A percentile compares a stretch with the other conserved stretches of the same genome.
Evolutionary conservation across 2,329 filamentous ascomycete genomes (phyloP).

Genomic region (Colletotrichum acutatum): DNA sequence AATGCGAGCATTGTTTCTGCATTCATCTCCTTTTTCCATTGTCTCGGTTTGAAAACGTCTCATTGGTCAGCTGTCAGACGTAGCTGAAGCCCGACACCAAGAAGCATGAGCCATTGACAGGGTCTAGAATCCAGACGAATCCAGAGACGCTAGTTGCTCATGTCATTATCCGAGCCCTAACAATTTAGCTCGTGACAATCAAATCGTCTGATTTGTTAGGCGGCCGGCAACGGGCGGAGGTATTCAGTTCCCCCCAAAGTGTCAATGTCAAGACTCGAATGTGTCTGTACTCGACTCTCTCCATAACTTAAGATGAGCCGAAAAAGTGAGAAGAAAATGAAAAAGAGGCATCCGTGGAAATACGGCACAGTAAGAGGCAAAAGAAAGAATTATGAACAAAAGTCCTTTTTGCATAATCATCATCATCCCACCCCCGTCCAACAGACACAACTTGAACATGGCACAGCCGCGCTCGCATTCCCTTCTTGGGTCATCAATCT

Average conservation of each 20-base stretch:
- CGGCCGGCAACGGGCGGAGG: background rate
- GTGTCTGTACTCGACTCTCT: no score
- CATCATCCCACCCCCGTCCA: background rate
- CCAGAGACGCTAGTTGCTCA: conserved; percentile 15
- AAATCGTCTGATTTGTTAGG: conserved; percentile 23
- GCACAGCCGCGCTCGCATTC: background rate
- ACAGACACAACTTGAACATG: background rate
- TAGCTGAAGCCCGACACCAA: conserved; percentile 7
- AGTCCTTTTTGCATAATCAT: background rate
- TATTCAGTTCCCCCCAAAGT: background rate
- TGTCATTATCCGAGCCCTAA: conserved; percentile 35
- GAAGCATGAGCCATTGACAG: conserved; percentile 11
- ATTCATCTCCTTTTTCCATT: background rate
- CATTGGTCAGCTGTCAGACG: conserved; percentile 10
- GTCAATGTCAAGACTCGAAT: no score
- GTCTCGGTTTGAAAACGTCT: background rate
- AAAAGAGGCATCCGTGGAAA: background rate
- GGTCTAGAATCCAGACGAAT: conserved; percentile 17
- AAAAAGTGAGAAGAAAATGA: background rate
- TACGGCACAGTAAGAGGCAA: background rate
- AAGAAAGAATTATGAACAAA: background rate
- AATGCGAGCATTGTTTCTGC: conserved; percentile 17
- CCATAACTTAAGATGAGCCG: no score
- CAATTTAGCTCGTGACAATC: conserved; percentile 7
- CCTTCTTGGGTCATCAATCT: background rate